Percentiles rank a stretch among this genome's conserved stretches.
Evolutionary conservation across 75 land plant species (phyloP).

Genomic region (Sequoia sempervirens): DNA sequence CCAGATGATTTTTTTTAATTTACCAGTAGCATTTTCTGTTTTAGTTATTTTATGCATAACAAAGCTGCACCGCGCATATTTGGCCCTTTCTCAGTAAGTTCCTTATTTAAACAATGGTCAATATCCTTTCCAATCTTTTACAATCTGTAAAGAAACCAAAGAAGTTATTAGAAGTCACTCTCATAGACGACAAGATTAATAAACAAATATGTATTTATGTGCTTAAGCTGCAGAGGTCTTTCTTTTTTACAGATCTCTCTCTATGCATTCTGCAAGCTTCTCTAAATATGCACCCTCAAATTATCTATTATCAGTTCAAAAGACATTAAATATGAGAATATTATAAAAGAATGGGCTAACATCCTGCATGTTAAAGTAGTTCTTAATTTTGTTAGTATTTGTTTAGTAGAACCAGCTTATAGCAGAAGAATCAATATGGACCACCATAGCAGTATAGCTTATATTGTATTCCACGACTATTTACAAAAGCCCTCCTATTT

Average conservation of each 20-base stretch:
- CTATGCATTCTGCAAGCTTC: too few species aligned
- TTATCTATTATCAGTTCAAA: not conserved
- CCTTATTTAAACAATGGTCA: constrained; percentile 51
- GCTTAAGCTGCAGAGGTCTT: too few species aligned
- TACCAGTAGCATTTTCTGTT: too few species aligned
- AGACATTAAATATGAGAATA: not conserved
- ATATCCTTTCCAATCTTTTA: constrained; percentile 86
- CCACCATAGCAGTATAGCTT: not conserved
- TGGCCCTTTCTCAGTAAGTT: constrained; percentile 49
- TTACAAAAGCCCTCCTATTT: not conserved
- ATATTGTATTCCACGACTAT: not conserved
- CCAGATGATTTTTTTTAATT: too few species aligned
- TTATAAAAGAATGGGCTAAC: not conserved
- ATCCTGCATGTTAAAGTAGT: not conserved
- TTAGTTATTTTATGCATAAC: constrained; percentile 54
- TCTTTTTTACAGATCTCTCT: too few species aligned
- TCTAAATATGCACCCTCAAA: too few species aligned
- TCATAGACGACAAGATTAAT: not conserved
- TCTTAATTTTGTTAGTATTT: not conserved
- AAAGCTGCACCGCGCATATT: constrained; percentile 69
- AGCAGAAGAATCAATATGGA: too few species aligned
- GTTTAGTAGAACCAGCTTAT: not conserved
- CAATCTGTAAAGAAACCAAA: constrained; percentile 19
- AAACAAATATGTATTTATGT: not conserved
- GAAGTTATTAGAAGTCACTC: constrained; percentile 1